A percentile compares a stretch with the other conserved stretches of the same genome.
Conservation (phyloP, 768 basidiomycete species). For the Russula olivacea region DNA sequence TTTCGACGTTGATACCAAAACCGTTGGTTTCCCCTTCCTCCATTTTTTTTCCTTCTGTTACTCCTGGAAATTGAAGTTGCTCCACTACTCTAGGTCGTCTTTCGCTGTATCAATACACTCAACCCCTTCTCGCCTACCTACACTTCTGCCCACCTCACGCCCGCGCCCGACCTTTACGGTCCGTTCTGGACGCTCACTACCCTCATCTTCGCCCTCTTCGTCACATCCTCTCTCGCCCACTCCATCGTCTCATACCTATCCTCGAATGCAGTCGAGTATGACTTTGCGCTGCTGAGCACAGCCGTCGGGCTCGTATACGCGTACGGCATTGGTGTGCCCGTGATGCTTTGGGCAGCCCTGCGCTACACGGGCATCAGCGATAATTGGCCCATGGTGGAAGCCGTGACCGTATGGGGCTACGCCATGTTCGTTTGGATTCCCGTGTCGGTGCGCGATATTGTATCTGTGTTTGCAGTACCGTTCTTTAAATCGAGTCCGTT, state of each 20-base stretch:
- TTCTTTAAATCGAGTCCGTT: background rate
- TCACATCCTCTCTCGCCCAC: conserved; percentile 87
- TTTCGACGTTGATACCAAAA: conserved; percentile 84
- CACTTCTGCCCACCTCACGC: conserved; percentile 55
- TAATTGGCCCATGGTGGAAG: conserved; percentile 77
- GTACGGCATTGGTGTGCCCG: conserved; percentile 79
- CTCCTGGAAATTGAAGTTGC: background rate
- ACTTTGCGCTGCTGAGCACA: conserved; percentile 80
- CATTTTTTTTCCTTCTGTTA: background rate
- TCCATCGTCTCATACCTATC: conserved; percentile 87
- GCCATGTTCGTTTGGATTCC: conserved; percentile 85
- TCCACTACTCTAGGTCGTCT: conserved; percentile 48
- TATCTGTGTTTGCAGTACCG: background rate
- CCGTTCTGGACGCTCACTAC: conserved; percentile 99
- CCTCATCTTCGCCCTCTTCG: conserved; percentile 86
- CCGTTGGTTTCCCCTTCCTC: conserved; percentile 35
- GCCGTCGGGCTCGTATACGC: conserved; percentile 81
- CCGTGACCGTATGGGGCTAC: conserved; percentile 76
- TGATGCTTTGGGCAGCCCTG: conserved; percentile 77
- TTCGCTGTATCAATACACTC: conserved; percentile 70
- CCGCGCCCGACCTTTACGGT: conserved; percentile 72
- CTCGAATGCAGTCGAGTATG: conserved; percentile 61
- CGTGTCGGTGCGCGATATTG: conserved; percentile 56
- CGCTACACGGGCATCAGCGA: conserved; percentile 84
- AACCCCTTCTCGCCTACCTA: conserved; percentile 67